Evolutionary conservation across 352 stramenopile genomes (phyloP).

Genomic region (Plasmopara halstedii): DNA sequence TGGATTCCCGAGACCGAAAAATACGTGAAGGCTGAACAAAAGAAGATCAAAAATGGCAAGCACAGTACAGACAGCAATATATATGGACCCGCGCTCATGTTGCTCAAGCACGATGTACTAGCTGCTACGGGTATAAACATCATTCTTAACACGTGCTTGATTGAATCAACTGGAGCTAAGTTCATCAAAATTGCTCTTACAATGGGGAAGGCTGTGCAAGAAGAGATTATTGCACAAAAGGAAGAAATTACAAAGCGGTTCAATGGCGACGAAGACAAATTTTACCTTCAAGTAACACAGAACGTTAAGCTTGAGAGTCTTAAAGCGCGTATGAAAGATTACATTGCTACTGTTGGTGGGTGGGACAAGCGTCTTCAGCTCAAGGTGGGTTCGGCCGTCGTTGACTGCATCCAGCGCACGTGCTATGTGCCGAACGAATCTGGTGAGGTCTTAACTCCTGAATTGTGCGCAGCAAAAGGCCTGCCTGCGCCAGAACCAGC

Average conservation of each 20-base stretch:
- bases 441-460: conserved; percentile 23
- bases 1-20: conserved; percentile 40
- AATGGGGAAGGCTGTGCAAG: conserved; percentile 69
- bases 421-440: conserved; percentile 50
- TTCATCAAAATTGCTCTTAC: conserved; percentile 75
- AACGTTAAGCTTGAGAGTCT: conserved; percentile 28
- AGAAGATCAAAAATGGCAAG: conserved; percentile 40
- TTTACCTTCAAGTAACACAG: conserved; percentile 21
- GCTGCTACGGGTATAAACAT: conserved; percentile 56
- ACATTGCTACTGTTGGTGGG: conserved; percentile 62
- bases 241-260: conserved; percentile 26
- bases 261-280: conserved; percentile 12
- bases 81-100: conserved; percentile 58
- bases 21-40: conserved; percentile 43
- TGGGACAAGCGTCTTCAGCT: conserved; percentile 87
- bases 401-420: conserved; percentile 75
- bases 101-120: conserved; percentile 47
- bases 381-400: conserved; percentile 80
- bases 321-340: conserved; percentile 39
- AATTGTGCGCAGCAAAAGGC: conserved; percentile 24
- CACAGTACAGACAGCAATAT: conserved; percentile 69
- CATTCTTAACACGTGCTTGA: conserved; percentile 64
- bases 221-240: conserved; percentile 64
- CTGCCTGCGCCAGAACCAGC: conserved; percentile 28
- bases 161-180: conserved; percentile 58